A percentile compares a stretch with the other conserved stretches of the same genome.
phyloP scores from a whole-genome alignment of 495 filamentous ascomycete species.

The Polyplosphaeria fusca region DNA sequence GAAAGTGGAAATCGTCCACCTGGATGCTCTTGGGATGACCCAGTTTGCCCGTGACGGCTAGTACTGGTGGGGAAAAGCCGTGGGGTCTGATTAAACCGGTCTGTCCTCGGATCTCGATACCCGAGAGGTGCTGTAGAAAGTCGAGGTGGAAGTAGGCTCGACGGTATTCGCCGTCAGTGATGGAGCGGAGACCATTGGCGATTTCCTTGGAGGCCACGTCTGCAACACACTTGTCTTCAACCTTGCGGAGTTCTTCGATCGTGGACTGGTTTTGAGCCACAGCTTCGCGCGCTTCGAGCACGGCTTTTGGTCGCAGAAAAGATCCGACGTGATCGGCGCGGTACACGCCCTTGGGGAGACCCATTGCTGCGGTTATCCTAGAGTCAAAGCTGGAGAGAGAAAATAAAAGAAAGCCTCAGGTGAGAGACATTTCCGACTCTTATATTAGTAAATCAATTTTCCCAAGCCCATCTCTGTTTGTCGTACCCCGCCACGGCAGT shows the following conservation, averaged over 20 bases:
- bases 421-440: no score
- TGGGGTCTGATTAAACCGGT: slow-evolving; percentile 26
- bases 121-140: slow-evolving; percentile 32
- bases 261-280: slow-evolving; percentile 16
- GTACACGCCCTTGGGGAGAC: slow-evolving; percentile 33
- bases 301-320: slow-evolving; percentile 32
- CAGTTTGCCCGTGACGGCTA: slow-evolving; percentile 33
- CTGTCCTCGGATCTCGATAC: slow-evolving; percentile 30
- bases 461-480: slow-evolving; percentile 2
- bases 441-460: no score
- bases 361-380: slow-evolving; percentile 13
- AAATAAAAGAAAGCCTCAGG: no score
- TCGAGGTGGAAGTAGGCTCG: slow-evolving; percentile 37
- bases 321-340: slow-evolving; percentile 38
- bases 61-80: slow-evolving; percentile 33
- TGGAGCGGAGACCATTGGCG: slow-evolving; percentile 29
- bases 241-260: slow-evolving; percentile 21
- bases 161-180: slow-evolving; percentile 37
- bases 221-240: slow-evolving; percentile 29
- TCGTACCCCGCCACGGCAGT: slow-evolving; percentile 28
- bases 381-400: no score
- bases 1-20: slow-evolving; percentile 36
- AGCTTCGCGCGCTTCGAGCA: slow-evolving; percentile 31
- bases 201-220: slow-evolving; percentile 32
- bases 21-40: slow-evolving; percentile 33